phyloP scores from a whole-genome alignment of 2,329 filamentous ascomycete species.

The Pseudogymnoascus sp. region DNA sequence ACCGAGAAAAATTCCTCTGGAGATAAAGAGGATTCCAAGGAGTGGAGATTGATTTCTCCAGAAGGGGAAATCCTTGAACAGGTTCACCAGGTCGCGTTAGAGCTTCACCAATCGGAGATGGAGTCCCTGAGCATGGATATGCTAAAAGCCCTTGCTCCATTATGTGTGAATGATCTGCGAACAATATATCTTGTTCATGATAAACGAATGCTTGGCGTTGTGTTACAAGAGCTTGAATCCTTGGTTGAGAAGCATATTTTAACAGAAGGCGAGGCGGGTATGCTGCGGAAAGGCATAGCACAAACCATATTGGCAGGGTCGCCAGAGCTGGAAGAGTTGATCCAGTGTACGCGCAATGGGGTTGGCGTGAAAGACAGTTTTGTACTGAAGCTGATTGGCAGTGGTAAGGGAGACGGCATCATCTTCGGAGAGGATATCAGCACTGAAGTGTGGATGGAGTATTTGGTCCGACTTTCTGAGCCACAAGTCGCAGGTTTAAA shows the following conservation, averaged over 20 bases:
- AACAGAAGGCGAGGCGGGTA: constrained; percentile 16
- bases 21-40: not conserved
- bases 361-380: constrained; percentile 20
- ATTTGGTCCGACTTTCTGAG: constrained; percentile 18
- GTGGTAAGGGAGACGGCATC: constrained; percentile 13
- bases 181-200: constrained; percentile 28
- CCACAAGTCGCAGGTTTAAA: constrained; percentile 18
- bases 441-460: constrained; percentile 19
- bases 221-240: constrained; percentile 25
- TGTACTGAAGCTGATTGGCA: constrained; percentile 14
- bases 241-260: constrained; percentile 21
- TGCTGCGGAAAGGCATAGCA: constrained; percentile 21
- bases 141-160: constrained; percentile 21
- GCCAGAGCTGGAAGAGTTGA: constrained; percentile 17
- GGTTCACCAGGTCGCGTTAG: constrained; percentile 25
- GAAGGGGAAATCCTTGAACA: constrained; percentile 20
- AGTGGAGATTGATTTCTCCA: constrained; percentile 10
- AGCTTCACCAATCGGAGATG: constrained; percentile 29
- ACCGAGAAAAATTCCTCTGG: not conserved
- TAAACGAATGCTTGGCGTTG: constrained; percentile 29
- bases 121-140: constrained; percentile 20
- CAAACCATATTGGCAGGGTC: constrained; percentile 26
- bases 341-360: not conserved
- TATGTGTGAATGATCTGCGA: constrained; percentile 30
- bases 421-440: constrained; percentile 12